Evolutionary conservation across 352 stramenopile species (phyloP), one percentile per base, ranked within the genome.

Genomic region (Plasmopara viticola): DNA sequence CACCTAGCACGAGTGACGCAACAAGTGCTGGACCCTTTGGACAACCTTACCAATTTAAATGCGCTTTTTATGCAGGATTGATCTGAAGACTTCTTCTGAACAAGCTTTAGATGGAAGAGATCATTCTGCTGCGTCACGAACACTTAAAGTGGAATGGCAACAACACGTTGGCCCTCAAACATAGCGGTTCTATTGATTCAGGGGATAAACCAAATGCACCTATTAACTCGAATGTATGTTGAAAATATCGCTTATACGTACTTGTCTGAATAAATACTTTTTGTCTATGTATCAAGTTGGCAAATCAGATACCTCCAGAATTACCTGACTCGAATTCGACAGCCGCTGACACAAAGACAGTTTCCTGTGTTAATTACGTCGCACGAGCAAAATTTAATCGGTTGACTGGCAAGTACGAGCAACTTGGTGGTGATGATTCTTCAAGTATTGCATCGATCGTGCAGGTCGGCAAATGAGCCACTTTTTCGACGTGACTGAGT

Each of bases 401-500:
- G 13, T 51, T 92, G 47, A 85, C 72, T 5, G 78, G 78, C 40
- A 85, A 84, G 33, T 88, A 86, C 45, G 77, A 89, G 42, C 70
- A 88, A 40, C 63, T 84, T 5, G 77, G 68, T 6, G 78, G 70
- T 14, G 69, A 83, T 13, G 75, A 84, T 0, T 86, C 91, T 55
- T 91, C 62, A 8, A 73, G 78, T 6, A 62, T 86, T 2, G 74
- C 80, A n/a, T 9, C 8, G 85, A 95, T 64, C 73, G 81, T 18
- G 84, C 71, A 17, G 82, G 81, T 2, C 78, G 84, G 0, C 83
- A 94, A 59, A 90, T 95, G 82, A 85, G 77, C 54, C 78, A 90
- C 60, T 95, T 92, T 44, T 95, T 95, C 39, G 74, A 95, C 66
- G 68, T 91, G 44, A 71, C 51, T 3, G 67, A 78, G 9, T 68